Evolutionary conservation across 768 basidiomycete genomes (phyloP).

Genomic region (Pseudohyphozyma bogoriensis): DNA sequence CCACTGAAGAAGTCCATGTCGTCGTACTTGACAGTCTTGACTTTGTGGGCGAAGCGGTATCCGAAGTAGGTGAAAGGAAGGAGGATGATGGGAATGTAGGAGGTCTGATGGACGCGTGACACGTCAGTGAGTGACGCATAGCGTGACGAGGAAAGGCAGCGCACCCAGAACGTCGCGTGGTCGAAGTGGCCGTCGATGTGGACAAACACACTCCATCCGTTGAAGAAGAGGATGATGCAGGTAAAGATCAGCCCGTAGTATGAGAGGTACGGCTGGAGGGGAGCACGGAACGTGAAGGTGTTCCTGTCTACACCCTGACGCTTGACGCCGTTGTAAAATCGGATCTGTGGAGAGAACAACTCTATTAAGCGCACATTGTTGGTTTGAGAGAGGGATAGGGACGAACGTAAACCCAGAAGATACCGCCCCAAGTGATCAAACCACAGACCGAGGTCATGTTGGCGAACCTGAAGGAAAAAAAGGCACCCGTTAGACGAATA

Average conservation of each 20-base stretch:
- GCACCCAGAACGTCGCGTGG: neutral
- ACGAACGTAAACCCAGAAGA: slow-evolving; percentile 43
- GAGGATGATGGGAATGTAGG: neutral
- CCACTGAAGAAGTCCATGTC: neutral
- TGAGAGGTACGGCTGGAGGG: slow-evolving; percentile 50
- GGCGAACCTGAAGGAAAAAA: slow-evolving; percentile 32
- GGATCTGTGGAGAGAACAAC: slow-evolving; percentile 11
- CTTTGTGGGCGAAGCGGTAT: neutral
- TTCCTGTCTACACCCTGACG: slow-evolving; percentile 44
- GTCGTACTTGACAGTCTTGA: neutral
- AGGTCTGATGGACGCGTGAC: neutral
- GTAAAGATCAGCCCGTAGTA: slow-evolving; percentile 62
- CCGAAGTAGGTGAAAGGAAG: neutral
- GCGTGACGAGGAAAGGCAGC: too few species aligned
- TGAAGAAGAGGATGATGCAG: slow-evolving; percentile 27
- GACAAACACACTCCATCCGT: slow-evolving; percentile 16
- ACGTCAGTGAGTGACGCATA: too few species aligned
- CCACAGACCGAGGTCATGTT: slow-evolving; percentile 18
- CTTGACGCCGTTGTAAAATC: slow-evolving; percentile 8
- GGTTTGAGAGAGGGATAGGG: neutral
- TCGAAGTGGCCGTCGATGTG: neutral
- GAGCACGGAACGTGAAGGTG: slow-evolving; percentile 38
- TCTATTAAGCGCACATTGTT: neutral
- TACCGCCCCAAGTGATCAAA: slow-evolving; percentile 37
- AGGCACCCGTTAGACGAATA: slow-evolving; percentile 37